Evolutionary conservation across 1,284 basidiomycete genomes (phyloP).

Genomic region (Stereum hirsutum): DNA sequence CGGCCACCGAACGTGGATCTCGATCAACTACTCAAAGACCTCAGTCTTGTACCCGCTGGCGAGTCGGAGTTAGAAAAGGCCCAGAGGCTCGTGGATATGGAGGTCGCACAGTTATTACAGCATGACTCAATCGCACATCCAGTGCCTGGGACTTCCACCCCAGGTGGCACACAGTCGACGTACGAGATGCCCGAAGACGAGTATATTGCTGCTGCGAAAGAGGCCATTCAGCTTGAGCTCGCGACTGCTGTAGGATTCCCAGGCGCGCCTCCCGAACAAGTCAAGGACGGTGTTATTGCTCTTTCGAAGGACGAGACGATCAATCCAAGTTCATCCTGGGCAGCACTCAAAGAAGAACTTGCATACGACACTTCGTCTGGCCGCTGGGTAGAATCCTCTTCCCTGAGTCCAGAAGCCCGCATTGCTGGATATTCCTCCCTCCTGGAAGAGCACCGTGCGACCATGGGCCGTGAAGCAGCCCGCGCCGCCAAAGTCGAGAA

Average conservation of each 20-base stretch:
- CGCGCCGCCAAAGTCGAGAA: constrained; percentile 87
- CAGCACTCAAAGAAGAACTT: constrained; percentile 46
- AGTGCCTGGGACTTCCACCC: constrained; percentile 78
- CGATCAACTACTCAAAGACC: constrained; percentile 47
- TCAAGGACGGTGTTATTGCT: constrained; percentile 65
- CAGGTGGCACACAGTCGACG: constrained; percentile 64
- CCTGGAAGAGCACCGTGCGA: constrained; percentile 58
- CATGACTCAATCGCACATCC: constrained; percentile 90
- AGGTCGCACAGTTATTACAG: constrained; percentile 73
- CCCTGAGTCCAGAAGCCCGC: constrained; percentile 50
- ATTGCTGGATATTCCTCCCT: constrained; percentile 56
- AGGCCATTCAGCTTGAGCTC: constrained; percentile 74
- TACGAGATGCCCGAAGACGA: constrained; percentile 79
- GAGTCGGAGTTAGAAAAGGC: constrained; percentile 38
- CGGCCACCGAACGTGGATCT: constrained; percentile 82
- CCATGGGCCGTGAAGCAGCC: constrained; percentile 76
- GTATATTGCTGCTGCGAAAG: constrained; percentile 64
- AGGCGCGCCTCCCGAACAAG: constrained; percentile 68
- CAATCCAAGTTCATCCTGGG: constrained; percentile 62
- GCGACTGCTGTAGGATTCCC: constrained; percentile 78
- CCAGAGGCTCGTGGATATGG: constrained; percentile 65
- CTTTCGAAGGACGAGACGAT: constrained; percentile 52
- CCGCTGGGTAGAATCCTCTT: constrained; percentile 60
- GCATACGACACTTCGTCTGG: constrained; percentile 50
- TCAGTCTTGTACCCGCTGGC: constrained; percentile 39